Evolutionary conservation across 768 basidiomycete genomes (phyloP).

Genomic region (Gloeophyllum trabeum): DNA sequence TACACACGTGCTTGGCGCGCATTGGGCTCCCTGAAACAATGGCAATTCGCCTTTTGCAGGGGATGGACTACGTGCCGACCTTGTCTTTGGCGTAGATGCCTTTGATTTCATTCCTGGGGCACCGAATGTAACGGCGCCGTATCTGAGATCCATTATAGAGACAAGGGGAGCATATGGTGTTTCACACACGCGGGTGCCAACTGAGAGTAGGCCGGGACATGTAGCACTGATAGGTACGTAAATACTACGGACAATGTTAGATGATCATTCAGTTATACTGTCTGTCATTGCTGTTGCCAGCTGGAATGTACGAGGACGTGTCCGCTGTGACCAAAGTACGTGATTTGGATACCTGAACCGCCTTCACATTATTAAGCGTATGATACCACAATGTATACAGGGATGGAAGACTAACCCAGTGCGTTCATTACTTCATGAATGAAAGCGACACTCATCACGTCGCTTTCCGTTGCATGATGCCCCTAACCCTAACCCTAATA

Average conservation of each 20-base stretch:
- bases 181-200: slow-evolving; percentile 80
- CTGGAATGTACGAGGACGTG: slow-evolving; percentile 87
- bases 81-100: slow-evolving; percentile 54
- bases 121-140: slow-evolving; percentile 58
- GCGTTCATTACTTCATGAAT: not conserved
- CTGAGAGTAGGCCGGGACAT: slow-evolving; percentile 82
- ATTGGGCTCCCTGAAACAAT: too few species aligned
- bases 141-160: slow-evolving; percentile 58
- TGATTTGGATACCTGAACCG: too few species aligned
- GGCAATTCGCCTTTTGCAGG: too few species aligned
- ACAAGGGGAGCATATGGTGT: slow-evolving; percentile 70
- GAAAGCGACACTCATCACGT: not conserved
- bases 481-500: not conserved
- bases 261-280: not conserved
- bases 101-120: slow-evolving; percentile 39
- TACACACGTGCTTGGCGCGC: too few species aligned
- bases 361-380: too few species aligned
- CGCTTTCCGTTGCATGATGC: slow-evolving; percentile 6
- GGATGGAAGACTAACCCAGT: slow-evolving; percentile 86
- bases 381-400: too few species aligned
- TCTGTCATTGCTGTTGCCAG: slow-evolving; percentile 18
- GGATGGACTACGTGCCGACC: slow-evolving; percentile 77
- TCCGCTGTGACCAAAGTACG: slow-evolving; percentile 83
- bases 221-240: slow-evolving; percentile 71
- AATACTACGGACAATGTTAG: not conserved